Base-by-base conservation (phyloP, 192 early-diverging fungal genomes). In the Coemansia sp. region DNA sequence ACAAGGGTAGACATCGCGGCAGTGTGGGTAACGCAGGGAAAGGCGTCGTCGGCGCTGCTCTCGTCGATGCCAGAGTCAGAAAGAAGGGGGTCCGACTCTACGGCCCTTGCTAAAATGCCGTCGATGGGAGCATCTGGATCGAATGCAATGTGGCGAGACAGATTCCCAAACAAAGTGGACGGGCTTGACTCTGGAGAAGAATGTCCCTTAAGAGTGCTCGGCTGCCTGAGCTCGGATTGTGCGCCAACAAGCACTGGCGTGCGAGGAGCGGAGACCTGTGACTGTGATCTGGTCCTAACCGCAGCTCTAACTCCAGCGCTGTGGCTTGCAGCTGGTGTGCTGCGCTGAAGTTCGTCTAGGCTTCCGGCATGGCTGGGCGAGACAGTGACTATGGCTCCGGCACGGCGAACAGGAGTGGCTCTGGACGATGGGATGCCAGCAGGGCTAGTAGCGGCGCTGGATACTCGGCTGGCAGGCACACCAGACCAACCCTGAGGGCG, bases 311-410 rank as follows among this genome's bases (percentile, higher is more conserved):
- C 42, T 12, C 47, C 31, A 2, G 23, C 58, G n/a, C 28, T 59
- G 39, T 57, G 38, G 16, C 42, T 34, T 11, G 59, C 60, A 9
- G 71, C 41, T 2, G 69, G 68, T 16, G 37, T 56, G 62, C 69
- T 74, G 66, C 69, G 77, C 72, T 75, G 72, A 12, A 69, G 26
- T 26, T 73, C 65, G n/a, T 65, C 58, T 11, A 66, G 52, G 20
- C 60, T 69, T 33, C 56, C 35, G 33, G 56, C 33, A 37, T 37
- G 56, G 20, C 9, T n/a, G n/a, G 62, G 12, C 12, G 33, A 58
- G 3, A 62, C 52, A 4, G 71, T 64, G 31, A 69, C 36, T 3
- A 75, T 69, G 3, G 69, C 64, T 11, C 69, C 69, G 0, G 73
- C 65, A 18, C 65, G 59, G 28, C 69, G 64, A 18, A 68, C 55